Evolutionary conservation across 2,329 filamentous ascomycete genomes (phyloP), one percentile per base, ranked within the genome.

Genomic region (Fusarium floridanum): DNA sequence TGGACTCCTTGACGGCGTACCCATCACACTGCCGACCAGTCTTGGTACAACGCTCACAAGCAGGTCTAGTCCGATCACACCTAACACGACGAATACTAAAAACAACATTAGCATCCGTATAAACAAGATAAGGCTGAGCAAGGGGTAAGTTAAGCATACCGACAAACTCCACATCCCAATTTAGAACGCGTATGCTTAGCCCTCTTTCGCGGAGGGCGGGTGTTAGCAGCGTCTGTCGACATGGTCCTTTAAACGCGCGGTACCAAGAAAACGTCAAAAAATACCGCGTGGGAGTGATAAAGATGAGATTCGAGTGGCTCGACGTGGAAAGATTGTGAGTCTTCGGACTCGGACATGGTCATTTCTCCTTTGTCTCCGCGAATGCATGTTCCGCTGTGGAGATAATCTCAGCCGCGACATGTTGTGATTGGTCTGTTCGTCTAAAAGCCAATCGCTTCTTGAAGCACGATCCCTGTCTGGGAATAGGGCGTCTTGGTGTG

Each of bases 91-190:
- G 73, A 16, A 75, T 72, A 10, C 73, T 75, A 7, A 24, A 12
- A 14, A 20, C 16, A 27, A 12, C 14, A 27, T 56, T 9, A 61
- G 39, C 60, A 48, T 24, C 14, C 9, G 29, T 16, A 36, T 34
- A 16, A 39, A n/a, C 17, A 11, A 11, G 32, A 12, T 5, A 24
- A 48, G 20, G 50, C 9, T n/a, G 55, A 16, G 4, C 24, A 12
- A 41, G 17, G 55, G 22, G 32, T 24, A 10, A 20, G n/a, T 29
- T n/a, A 29, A 22, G 65, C 73, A 59, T 56, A 75, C 71, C 73
- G 71, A 39, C 73, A 75, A 17, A 75, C 73, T 37, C 71, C 71
- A 66, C 71, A 75, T 16, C 73, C 73, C 9, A 74, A 59, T 66
- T 59, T 74, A 17, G 73, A 74, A 12, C 73, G 68, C 14, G 73